Evolutionary conservation across 352 stramenopile species (phyloP).

Genomic region (Pythium apleroticum): DNA sequence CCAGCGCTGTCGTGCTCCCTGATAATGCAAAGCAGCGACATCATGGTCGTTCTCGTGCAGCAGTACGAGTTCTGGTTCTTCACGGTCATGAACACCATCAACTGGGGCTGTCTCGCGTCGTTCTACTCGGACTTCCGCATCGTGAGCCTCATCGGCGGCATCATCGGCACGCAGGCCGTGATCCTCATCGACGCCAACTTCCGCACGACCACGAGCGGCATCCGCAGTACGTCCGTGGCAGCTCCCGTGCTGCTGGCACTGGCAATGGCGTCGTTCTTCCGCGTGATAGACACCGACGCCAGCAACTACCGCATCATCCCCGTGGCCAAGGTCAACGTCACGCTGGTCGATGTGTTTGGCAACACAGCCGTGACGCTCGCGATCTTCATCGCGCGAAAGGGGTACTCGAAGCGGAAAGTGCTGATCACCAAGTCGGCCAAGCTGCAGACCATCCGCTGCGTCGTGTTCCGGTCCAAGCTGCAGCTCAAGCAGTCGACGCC

Average conservation of each 20-base stretch:
- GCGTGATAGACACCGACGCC: constrained; percentile 29
- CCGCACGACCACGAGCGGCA: constrained; percentile 29
- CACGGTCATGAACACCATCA: constrained; percentile 30
- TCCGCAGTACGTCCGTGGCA: constrained; percentile 24
- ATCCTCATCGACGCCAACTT: constrained; percentile 41
- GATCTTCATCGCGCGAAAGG: constrained; percentile 34
- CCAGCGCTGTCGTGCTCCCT: constrained; percentile 14
- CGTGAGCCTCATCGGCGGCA: constrained; percentile 25
- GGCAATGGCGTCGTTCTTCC: constrained; percentile 22
- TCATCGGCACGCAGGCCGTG: constrained; percentile 26
- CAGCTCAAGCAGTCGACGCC: constrained; percentile 18
- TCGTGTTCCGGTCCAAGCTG: constrained; percentile 34
- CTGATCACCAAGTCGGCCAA: constrained; percentile 25
- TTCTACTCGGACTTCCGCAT: constrained; percentile 35
- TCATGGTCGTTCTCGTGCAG: constrained; percentile 25
- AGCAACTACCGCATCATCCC: constrained; percentile 22
- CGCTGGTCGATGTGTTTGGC: constrained; percentile 40
- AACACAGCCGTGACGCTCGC: constrained; percentile 41
- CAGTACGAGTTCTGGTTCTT: constrained; percentile 51
- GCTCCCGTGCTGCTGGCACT: constrained; percentile 24
- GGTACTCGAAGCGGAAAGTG: constrained; percentile 36
- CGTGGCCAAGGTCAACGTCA: constrained; percentile 27
- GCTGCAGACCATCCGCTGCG: constrained; percentile 36
- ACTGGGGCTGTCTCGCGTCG: constrained; percentile 31
- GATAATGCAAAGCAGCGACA: constrained; percentile 32